Percentiles rank a stretch among this genome's conserved stretches.
Evolutionary conservation across 2,329 filamentous ascomycete species (phyloP).

Genomic region (Talaromyces sp.): DNA sequence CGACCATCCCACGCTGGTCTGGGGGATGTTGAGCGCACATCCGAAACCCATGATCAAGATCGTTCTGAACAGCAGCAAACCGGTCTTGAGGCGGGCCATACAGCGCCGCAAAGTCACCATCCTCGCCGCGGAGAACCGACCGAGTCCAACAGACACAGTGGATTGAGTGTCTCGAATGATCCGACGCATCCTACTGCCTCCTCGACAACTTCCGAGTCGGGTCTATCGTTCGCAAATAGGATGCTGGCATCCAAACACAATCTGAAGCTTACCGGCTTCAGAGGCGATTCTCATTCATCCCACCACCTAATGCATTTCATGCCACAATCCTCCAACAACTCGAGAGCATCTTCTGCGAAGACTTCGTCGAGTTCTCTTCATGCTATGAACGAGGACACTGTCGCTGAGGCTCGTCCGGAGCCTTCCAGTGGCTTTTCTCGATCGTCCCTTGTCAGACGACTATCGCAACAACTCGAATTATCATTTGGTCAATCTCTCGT

Average conservation of each 20-base stretch:
- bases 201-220: conserved; percentile 11
- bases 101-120: background rate
- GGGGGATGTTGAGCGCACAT: conserved; percentile 25
- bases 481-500: conserved; percentile 16
- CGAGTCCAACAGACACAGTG: background rate
- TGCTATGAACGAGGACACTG: conserved; percentile 38
- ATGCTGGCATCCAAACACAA: conserved; percentile 18
- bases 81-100: conserved; percentile 13
- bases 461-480: conserved; percentile 28
- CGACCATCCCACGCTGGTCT: conserved; percentile 29
- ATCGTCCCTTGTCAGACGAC: conserved; percentile 25
- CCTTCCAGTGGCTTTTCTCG: conserved; percentile 24
- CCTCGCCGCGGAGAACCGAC: conserved; percentile 6
- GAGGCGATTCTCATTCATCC: conserved; percentile 16
- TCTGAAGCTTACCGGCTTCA: conserved; percentile 4
- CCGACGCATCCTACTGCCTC: conserved; percentile 8
- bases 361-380: conserved; percentile 44
- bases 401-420: conserved; percentile 37
- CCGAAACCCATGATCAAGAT: conserved; percentile 1
- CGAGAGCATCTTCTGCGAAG: conserved; percentile 36
- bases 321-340: conserved; percentile 35
- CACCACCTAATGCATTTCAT: conserved; percentile 29
- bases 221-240: conserved; percentile 16
- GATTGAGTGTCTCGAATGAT: background rate
- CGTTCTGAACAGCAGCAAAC: conserved; percentile 12